Evolutionary conservation across 768 basidiomycete species (phyloP).

Genomic region (Russula ochroleuca): DNA sequence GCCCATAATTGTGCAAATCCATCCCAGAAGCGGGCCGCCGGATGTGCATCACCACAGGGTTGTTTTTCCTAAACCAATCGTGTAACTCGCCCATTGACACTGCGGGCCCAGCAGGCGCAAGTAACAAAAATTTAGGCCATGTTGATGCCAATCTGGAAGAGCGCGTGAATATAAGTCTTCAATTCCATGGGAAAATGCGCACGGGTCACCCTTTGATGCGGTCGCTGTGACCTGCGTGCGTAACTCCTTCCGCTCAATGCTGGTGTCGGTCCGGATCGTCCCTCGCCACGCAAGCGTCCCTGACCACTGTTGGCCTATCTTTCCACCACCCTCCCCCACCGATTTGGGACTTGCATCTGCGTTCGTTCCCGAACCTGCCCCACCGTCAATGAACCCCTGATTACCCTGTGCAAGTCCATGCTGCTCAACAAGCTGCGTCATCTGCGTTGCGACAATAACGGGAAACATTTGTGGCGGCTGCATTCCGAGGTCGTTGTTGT

Average conservation of each 20-base stretch:
- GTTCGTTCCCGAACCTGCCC: not conserved
- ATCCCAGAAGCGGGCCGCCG: constrained; percentile 1
- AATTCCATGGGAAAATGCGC: too few relatives aligned
- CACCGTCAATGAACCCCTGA: not conserved
- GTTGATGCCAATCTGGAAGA: constrained; percentile 7
- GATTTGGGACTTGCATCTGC: not conserved
- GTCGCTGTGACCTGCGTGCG: constrained; percentile 21
- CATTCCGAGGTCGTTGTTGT: not conserved
- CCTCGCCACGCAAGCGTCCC: constrained; percentile 24
- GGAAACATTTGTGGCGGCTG: constrained; percentile 1
- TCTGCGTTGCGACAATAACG: constrained; percentile 14
- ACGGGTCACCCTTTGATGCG: not conserved
- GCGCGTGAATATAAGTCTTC: too few relatives aligned
- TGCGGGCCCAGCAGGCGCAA: constrained; percentile 17
- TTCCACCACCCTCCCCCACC: not conserved
- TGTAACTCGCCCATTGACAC: constrained; percentile 16
- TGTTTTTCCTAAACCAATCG: constrained; percentile 21
- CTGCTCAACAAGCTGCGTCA: constrained; percentile 23
- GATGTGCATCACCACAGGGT: constrained; percentile 17
- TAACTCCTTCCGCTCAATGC: constrained; percentile 23
- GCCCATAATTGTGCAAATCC: constrained; percentile 11
- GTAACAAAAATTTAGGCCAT: constrained; percentile 21
- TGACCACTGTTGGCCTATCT: constrained; percentile 8
- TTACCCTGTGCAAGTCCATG: constrained; percentile 6
- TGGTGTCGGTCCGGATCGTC: not conserved